These are phyloP conservation scores for Phalaenopsis aphrodite DNA, from an alignment of 106 monocot species.

Conservation along the genomic window DNA sequence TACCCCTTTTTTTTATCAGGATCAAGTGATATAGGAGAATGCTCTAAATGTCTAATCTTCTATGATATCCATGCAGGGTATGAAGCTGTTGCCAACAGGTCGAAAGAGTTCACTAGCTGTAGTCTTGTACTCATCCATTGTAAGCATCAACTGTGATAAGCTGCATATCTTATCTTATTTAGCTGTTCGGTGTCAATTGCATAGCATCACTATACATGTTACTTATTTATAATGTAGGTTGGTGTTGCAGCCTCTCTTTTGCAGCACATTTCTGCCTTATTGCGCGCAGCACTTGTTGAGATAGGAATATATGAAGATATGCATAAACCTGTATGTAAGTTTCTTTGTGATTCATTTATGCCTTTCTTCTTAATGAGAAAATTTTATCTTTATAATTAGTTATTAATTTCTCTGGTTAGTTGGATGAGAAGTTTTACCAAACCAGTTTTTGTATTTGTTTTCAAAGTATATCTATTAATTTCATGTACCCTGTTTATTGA, in stretches of 20 bases:
- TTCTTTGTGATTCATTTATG: constrained; percentile 9
- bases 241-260: constrained; percentile 65
- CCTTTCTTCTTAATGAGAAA: background rate
- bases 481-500: background rate
- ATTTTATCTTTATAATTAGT: background rate
- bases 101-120: constrained; percentile 47
- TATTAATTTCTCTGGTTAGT: background rate
- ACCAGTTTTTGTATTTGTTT: background rate
- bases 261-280: constrained; percentile 59
- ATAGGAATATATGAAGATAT: constrained; percentile 93
- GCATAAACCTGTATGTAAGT: constrained; percentile 99
- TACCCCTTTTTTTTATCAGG: background rate
- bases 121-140: constrained; percentile 49
- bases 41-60: background rate
- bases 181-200: background rate
- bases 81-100: constrained; percentile 51
- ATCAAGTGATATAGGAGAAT: background rate
- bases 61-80: constrained; percentile 25
- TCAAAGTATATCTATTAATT: background rate
- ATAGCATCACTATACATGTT: background rate
- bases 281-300: constrained; percentile 58
- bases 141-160: constrained; percentile 12
- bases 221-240: constrained; percentile 38
- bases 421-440: background rate
- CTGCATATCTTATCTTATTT: background rate